Percentiles rank a stretch among this genome's conserved stretches.
Conservation (phyloP, 1,284 basidiomycete species). For the Ustilago cynodontis region DNA sequence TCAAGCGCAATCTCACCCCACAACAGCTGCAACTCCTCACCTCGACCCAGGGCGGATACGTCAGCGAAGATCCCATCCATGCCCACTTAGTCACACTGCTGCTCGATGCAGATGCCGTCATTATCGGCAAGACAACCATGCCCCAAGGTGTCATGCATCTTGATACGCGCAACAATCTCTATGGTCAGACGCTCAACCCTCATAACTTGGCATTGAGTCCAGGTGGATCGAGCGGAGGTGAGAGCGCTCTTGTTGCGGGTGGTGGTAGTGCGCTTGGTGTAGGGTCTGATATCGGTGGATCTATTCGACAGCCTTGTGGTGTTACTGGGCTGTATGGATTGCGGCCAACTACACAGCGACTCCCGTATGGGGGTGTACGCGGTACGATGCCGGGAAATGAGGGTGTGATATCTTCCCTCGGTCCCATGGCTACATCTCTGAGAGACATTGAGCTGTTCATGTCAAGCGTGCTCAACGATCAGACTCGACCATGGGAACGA, state of each 20-base stretch:
- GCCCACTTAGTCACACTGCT: constrained; percentile 34
- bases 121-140: constrained; percentile 58
- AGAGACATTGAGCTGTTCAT: constrained; percentile 55
- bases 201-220: constrained; percentile 51
- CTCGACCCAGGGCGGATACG: constrained; percentile 32
- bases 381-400: constrained; percentile 54
- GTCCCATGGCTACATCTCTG: constrained; percentile 34
- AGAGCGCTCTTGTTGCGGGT: constrained; percentile 42
- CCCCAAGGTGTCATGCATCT: constrained; percentile 61
- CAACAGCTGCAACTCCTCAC: constrained; percentile 20
- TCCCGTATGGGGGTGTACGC: constrained; percentile 38
- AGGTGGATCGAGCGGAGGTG: constrained; percentile 54
- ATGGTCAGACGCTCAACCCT: constrained; percentile 58
- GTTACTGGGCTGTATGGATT: constrained; percentile 48
- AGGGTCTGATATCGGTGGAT: constrained; percentile 53
- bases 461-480: constrained; percentile 32
- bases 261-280: constrained; percentile 46
- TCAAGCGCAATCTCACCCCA: constrained; percentile 18
- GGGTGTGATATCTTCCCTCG: constrained; percentile 37
- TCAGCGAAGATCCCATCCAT: constrained; percentile 23
- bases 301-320: constrained; percentile 48
- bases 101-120: constrained; percentile 42
- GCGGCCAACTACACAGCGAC: constrained; percentile 37
- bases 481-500: constrained; percentile 37
- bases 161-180: constrained; percentile 51